Conservation (phyloP, 176 grass and related monocot genomes). For the Carex parvula region DNA sequence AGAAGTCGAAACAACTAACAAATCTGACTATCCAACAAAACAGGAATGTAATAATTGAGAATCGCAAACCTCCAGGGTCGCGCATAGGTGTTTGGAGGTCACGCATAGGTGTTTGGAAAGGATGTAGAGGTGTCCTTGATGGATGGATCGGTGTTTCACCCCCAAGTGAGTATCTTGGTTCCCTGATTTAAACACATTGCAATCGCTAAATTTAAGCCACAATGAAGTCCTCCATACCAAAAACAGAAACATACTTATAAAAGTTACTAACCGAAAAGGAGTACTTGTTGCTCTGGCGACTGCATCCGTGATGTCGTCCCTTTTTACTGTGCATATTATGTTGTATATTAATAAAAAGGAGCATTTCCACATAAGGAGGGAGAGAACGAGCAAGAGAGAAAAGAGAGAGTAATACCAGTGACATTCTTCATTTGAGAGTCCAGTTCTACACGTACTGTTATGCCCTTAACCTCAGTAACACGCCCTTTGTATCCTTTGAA, state of each 20-base stretch:
- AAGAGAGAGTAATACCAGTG: slow-evolving; percentile 47
- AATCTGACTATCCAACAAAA: no score
- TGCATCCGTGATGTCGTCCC: slow-evolving; percentile 76
- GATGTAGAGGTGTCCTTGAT: slow-evolving; percentile 83
- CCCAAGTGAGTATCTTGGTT: slow-evolving; percentile 67
- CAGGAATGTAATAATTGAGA: slow-evolving; percentile 24
- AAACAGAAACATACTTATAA: background rate
- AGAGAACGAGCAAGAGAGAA: background rate
- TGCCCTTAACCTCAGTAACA: slow-evolving; percentile 77
- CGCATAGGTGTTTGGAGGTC: slow-evolving; percentile 97
- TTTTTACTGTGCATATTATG: slow-evolving; percentile 62
- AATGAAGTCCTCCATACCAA: background rate
- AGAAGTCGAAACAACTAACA: background rate
- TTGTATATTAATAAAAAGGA: slow-evolving; percentile 30
- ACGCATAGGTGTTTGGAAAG: slow-evolving; percentile 92
- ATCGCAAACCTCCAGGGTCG: slow-evolving; percentile 72
- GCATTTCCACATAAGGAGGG: background rate
- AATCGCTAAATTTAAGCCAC: background rate
- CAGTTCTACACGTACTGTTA: slow-evolving; percentile 72
- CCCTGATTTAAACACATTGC: slow-evolving; percentile 40
- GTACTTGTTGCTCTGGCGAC: slow-evolving; percentile 48
- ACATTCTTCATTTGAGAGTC: slow-evolving; percentile 97
- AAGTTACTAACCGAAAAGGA: slow-evolving; percentile 59
- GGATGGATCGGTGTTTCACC: slow-evolving; percentile 95
- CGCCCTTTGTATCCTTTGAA: slow-evolving; percentile 90